Evolutionary conservation across 176 grass and related monocot species (phyloP).

Genomic region (Ampelocalamus luodianensis): DNA sequence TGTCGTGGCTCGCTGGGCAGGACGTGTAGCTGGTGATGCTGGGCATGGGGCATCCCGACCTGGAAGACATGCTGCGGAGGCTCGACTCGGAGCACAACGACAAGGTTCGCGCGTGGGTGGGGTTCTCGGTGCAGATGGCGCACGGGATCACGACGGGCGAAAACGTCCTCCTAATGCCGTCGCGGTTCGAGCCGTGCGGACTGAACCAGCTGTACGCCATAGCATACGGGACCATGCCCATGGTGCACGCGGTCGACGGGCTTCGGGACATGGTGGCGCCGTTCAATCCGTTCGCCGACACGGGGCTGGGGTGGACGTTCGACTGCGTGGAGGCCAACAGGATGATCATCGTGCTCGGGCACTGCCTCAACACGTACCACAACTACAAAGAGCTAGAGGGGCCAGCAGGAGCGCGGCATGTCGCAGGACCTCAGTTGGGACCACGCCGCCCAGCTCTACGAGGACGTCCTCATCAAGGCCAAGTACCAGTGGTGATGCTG

Average conservation of each 20-base stretch:
- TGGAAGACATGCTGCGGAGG: conserved; percentile 73
- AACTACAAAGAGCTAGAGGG: conserved; percentile 83
- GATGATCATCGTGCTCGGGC: conserved; percentile 69
- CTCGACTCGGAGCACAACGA: conserved; percentile 57
- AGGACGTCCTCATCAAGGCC: conserved; percentile 91
- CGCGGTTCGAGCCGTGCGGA: no score
- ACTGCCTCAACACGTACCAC: conserved; percentile 84
- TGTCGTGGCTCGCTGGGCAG: no score
- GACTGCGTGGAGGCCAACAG: conserved; percentile 60
- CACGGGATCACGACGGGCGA: conserved; percentile 81
- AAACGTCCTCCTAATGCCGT: conserved; percentile 82
- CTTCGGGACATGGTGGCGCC: conserved; percentile 82
- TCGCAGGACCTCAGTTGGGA: conserved; percentile 89
- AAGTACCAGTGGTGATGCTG: conserved; percentile 88
- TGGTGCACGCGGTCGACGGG: conserved; percentile 91
- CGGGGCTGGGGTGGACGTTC: conserved; percentile 85
- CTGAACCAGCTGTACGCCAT: conserved; percentile 95
- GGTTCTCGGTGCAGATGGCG: conserved; percentile 88
- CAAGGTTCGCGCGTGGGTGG: conserved; percentile 78
- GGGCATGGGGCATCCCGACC: conserved; percentile 70
- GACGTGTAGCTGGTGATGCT: no score
- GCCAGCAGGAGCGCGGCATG: conserved; percentile 73
- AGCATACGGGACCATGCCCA: conserved; percentile 84
- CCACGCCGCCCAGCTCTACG: conserved; percentile 76
- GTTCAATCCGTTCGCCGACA: conserved; percentile 65